Evolutionary conservation across 108 stramenopile genomes (phyloP), one percentile per base, ranked within the genome.

Genomic region (Nitzschia sp.): DNA sequence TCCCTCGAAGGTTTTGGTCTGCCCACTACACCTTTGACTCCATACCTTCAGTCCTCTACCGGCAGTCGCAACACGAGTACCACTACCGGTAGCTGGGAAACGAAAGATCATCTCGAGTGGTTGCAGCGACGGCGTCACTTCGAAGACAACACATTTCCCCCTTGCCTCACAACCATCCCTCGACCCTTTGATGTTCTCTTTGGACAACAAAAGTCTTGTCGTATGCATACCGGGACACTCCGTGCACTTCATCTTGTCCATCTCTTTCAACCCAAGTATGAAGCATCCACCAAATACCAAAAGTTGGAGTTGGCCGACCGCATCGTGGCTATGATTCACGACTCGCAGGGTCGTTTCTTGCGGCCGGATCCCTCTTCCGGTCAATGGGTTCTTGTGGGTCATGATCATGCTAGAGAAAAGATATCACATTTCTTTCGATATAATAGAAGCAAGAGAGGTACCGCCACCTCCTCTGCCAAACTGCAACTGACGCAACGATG

Each of bases 351-450:
- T 0, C 48, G 63, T 14, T 65, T 65, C 51, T 53, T 65, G 37
- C 29, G n/a, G 3, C 51, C 29, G 5, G 63, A 51, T 10, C 29
- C 21, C n/a, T 50, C 15, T n/a, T 19, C 17, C 19, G 14, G 46
- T 5, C 72, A 52, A 12, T 69, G 68, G 68, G 29, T 59, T 15
- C 51, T 58, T 51, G 57, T 69, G 2, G 68, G 58, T 34, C 34
- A 69, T 39, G 57, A 48, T 5, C 46, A 17, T 7, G 68, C 68
- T 0, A 46, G 68, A 38, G 57, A 59, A 12, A 69, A 69, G 43
- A 62, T 62, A 8, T 9, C 43, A 1, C 61, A 62, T 46, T 62
- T 44, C 43, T 62, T 62, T 39, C 61, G 61, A n/a, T 42, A 62
- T 22, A 43, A 43, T 41, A 15, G 61, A 38, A 25, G 24, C 57